These are phyloP conservation scores for Thinopyrum obtusiflorum DNA, from an alignment of 202 grass and related monocot species.

Conservation along the genomic window DNA sequence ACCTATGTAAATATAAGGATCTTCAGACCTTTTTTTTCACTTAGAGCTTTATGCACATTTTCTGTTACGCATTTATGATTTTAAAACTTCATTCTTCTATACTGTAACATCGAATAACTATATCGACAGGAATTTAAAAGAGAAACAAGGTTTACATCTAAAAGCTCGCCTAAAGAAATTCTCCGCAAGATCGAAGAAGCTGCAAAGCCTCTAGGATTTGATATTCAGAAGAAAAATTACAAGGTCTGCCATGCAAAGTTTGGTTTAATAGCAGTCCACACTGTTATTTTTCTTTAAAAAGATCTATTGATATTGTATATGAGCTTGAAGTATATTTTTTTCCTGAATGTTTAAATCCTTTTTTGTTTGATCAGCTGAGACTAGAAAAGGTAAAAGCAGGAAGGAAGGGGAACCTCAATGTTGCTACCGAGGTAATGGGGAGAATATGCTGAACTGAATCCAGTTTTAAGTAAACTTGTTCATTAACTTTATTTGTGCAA, in stretches of 20 bases:
- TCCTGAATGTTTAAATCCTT: conserved; percentile 1
- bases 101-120: not conserved
- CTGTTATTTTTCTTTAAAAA: not conserved
- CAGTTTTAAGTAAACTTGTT: not conserved
- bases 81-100: not conserved
- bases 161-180: conserved; percentile 68
- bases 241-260: conserved; percentile 34
- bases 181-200: conserved; percentile 85
- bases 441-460: not conserved
- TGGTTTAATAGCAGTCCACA: not conserved
- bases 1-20: not conserved
- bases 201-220: conserved; percentile 80
- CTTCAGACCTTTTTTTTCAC: not conserved
- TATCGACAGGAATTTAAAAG: conserved; percentile 71
- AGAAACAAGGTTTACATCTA: conserved; percentile 87
- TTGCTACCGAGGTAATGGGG: conserved; percentile 59
- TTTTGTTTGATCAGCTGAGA: conserved; percentile 48
- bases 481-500: conserved; percentile 17
- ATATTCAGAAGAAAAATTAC: conserved; percentile 84
- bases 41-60: not conserved
- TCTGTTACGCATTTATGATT: conserved; percentile 22
- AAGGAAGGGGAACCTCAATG: conserved; percentile 80
- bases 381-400: conserved; percentile 66
- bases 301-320: not conserved
- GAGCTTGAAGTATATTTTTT: not conserved